Evolutionary conservation across 768 basidiomycete genomes (phyloP).

Genomic region (Boletus patriciae): DNA sequence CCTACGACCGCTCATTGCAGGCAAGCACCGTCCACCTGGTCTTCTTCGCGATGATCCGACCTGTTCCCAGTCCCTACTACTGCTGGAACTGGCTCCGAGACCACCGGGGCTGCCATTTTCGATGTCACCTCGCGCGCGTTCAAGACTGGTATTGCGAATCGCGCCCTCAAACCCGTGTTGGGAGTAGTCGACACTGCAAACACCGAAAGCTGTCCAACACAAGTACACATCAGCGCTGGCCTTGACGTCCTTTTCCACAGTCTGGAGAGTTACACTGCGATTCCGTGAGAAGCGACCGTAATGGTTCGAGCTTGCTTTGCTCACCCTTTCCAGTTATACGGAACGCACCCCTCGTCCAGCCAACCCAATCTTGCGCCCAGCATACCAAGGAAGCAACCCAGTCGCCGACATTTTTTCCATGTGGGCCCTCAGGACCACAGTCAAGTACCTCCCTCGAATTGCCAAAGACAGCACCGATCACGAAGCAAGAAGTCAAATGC

Average conservation of each 20-base stretch:
- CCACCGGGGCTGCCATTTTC: conserved; percentile 92
- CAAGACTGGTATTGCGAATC: conserved; percentile 95
- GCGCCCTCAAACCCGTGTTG: conserved; percentile 86
- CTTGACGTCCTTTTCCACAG: conserved; percentile 96
- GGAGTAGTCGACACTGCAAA: conserved; percentile 89
- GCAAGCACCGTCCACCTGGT: conserved; percentile 35
- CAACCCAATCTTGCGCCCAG: conserved; percentile 88
- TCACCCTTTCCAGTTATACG: conserved; percentile 58
- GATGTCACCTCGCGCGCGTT: conserved; percentile 90
- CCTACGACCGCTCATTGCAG: conserved; percentile 82
- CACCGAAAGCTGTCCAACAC: conserved; percentile 88
- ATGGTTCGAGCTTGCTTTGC: conserved; percentile 1
- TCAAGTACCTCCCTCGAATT: conserved; percentile 85
- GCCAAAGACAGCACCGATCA: conserved; percentile 74
- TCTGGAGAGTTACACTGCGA: conserved; percentile 91
- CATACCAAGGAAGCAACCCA: conserved; percentile 92
- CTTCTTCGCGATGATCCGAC: not conserved
- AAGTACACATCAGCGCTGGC: conserved; percentile 92
- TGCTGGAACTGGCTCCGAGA: conserved; percentile 90
- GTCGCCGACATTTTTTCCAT: conserved; percentile 94
- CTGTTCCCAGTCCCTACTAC: conserved; percentile 58
- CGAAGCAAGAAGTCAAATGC: conserved; percentile 89
- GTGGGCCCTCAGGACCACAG: conserved; percentile 89
- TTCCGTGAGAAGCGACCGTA: conserved; percentile 58
- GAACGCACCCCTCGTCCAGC: conserved; percentile 86